Base-by-base conservation (phyloP, 2,329 filamentous ascomycete species). In the Apiospora phragmitis region DNA sequence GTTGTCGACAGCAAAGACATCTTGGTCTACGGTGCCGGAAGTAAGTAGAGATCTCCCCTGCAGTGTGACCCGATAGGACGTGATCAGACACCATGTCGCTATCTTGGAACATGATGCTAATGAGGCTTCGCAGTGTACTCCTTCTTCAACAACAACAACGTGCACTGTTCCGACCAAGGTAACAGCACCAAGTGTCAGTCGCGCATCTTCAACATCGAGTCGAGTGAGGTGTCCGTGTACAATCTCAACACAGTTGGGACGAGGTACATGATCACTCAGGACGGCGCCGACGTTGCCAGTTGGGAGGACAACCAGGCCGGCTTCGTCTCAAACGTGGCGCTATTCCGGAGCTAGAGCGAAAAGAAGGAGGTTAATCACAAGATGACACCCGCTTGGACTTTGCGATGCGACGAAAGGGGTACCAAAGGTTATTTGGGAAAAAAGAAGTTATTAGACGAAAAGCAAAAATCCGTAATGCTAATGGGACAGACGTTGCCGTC, bases 131-230 rank as follows among this genome's bases (percentile, higher is more conserved):
- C 76, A 0, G 76, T 92, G 18, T 94, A 93, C 80, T 89, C 86
- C 3, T 92, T 92, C 83, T 93, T 92, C 78, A 85, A 87, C 77
- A 89, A 91, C 79, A 92, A 92, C 80, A 85, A 82, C 68, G 84
- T 84, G 14, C 74, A 79, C 0, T 88, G 86, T 76, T 85, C 83
- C 51, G 80, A 80, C 43, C 77, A 83, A 68, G 77, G 77, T 2
- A 83, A 81, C 14, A 81, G 77, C 5, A 79, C 81, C 41, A 80
- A 80, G 59, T 88, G 86, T 78, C 86, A 88, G 77, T 77, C 82
- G 68, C 80, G 82, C 51, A 84, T 86, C 55, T 73, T 83, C 29
- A 78, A 78, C 45, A 70, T 81, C 32, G 69, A 76, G 65, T 75
- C 74, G 9, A 69, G 65, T 9, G 69, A 78, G 55, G 74, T 85